Base-by-base conservation (phyloP, 2,329 filamentous ascomycete genomes). In the Fusarium sp. region DNA sequence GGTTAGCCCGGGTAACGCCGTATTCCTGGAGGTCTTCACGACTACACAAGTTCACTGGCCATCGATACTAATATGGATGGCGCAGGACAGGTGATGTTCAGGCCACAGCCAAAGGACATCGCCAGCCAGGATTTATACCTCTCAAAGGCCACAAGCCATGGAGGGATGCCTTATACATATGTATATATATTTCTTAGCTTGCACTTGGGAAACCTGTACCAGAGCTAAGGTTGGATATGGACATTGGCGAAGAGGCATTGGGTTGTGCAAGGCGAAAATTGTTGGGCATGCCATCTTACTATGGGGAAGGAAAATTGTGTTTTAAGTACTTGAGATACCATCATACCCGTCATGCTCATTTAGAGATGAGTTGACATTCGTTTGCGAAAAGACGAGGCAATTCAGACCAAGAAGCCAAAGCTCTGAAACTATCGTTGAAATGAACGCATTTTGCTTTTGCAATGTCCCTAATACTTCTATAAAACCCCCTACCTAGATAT, bases 251-350 rank as follows among this genome's bases (percentile, higher is more conserved):
- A 53, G 54, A 49, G 51, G 36, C 43, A 58, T 63, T 69, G 33
- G 40, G 41, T 51, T 50, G 57, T 60, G 55, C 40, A 23, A 41
- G 63, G 66, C 48, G 48, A 55, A 63, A 39, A 45, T 42, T 58
- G 42, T 58, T 60, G 51, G 62, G 40, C 47, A 36, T 41, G 61
- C 37, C 36, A 39, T 63, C 40, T 51, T 45, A 62, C 49, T 18
- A 43, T 48, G 49, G 42, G 58, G 52, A 43, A 48, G 48, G 66
- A 42, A 64, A 58, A 53, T 54, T 52, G 54, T 36, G 58, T 63
- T 56, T 70, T 68, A 36, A 51, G 57, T 65, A 63, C 60, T 72
- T 53, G 64, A 72, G 63, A 72, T 72, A 70, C 69, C 66, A 70
- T 56, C 64, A 68, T 63, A 68, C 63, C 58, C 54, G 54, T 48